Percentiles rank a stretch among this genome's conserved stretches.
Conservation (phyloP, 305 asterid species). For the Fraxinus floribunda region DNA sequence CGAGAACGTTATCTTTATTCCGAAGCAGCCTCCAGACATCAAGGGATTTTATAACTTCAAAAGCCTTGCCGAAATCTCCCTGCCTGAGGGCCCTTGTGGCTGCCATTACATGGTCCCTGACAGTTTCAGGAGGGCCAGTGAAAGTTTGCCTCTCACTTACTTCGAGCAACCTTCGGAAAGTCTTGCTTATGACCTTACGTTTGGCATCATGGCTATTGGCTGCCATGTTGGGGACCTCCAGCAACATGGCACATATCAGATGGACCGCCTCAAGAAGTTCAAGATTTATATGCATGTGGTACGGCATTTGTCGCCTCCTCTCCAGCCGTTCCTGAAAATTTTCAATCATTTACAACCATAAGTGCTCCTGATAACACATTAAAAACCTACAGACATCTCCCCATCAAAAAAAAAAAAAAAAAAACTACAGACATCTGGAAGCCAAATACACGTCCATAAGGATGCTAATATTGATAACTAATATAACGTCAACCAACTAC, state of each 20-base stretch:
- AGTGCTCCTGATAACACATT: not conserved
- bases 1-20: conserved; percentile 64
- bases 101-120: conserved; percentile 95
- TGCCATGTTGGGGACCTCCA: conserved; percentile 98
- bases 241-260: conserved; percentile 83
- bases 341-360: not conserved
- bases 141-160: conserved; percentile 81
- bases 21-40: conserved; percentile 85
- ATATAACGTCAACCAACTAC: not conserved
- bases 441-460: not conserved
- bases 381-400: not conserved
- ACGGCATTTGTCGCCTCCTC: conserved; percentile 98
- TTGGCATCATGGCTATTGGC: conserved; percentile 80
- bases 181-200: conserved; percentile 87
- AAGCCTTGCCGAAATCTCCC: conserved; percentile 79
- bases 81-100: conserved; percentile 79
- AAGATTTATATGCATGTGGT: conserved; percentile 96
- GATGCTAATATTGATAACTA: not conserved
- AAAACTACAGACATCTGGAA: not conserved
- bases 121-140: conserved; percentile 97
- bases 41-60: conserved; percentile 60
- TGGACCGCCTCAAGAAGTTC: conserved; percentile 98
- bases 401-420: no score
- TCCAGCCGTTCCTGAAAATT: conserved; percentile 71
- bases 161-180: conserved; percentile 74